phyloP scores from a whole-genome alignment of 73 alveolate genomes.

The Paramecium pentaurelia region DNA sequence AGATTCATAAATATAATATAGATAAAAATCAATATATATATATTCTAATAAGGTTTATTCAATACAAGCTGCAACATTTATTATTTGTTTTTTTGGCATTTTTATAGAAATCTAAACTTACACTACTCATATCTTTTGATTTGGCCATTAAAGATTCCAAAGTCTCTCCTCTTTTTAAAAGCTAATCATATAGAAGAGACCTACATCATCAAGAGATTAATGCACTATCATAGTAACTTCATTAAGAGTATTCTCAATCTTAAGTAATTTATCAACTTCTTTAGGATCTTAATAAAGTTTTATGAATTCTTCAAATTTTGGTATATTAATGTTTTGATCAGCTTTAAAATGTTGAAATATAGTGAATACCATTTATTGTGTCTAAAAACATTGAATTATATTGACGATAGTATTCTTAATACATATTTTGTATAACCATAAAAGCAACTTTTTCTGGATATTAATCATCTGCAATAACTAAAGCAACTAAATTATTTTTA shows the following conservation, averaged over 20 bases:
- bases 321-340: slow-evolving; percentile 83
- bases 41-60: neutral
- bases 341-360: slow-evolving; percentile 44
- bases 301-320: slow-evolving; percentile 74
- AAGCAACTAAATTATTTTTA: slow-evolving; percentile 64
- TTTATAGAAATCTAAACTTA: slow-evolving; percentile 89
- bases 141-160: slow-evolving; percentile 90
- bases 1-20: neutral
- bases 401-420: slow-evolving; percentile 71
- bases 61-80: slow-evolving; percentile 76
- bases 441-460: slow-evolving; percentile 94
- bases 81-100: slow-evolving; percentile 86
- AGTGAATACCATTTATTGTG: slow-evolving; percentile 28
- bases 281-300: slow-evolving; percentile 88
- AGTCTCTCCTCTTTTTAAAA: slow-evolving; percentile 93
- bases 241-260: slow-evolving; percentile 83
- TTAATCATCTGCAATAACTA: slow-evolving; percentile 86
- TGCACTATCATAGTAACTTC: slow-evolving; percentile 89
- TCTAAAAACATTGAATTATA: slow-evolving; percentile 5
- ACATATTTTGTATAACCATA: slow-evolving; percentile 74
- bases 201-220: slow-evolving; percentile 81
- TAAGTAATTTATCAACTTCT: slow-evolving; percentile 87
- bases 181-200: neutral
- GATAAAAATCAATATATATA: neutral
- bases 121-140: slow-evolving; percentile 88